Conservation (phyloP, 306 rosid species). For the Casuarina equisetifolia region DNA sequence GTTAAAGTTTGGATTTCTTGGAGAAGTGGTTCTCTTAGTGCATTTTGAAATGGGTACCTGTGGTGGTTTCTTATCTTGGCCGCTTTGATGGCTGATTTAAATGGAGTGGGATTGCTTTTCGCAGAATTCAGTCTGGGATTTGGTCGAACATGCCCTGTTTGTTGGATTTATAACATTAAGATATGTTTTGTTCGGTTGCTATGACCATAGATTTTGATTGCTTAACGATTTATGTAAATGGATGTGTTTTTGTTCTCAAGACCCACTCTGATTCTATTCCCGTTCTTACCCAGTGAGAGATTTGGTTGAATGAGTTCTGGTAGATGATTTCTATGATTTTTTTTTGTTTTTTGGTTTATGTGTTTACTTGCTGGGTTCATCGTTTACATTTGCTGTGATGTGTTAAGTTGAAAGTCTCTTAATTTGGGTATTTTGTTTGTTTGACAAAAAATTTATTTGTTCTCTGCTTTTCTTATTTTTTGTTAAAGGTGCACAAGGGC, state of each 20-base stretch:
- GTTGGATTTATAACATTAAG: conserved; percentile 13
- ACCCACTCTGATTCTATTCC: conserved; percentile 24
- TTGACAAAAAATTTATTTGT: conserved; percentile 6
- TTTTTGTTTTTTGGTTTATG: background rate
- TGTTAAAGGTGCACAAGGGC: background rate
- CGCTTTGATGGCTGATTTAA: conserved; percentile 20
- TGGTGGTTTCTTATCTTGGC: background rate
- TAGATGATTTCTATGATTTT: conserved; percentile 12
- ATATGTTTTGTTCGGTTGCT: conserved; percentile 23
- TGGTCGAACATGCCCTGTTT: conserved; percentile 8
- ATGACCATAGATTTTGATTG: background rate
- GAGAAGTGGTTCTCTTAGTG: conserved; percentile 13
- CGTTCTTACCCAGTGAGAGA: conserved; percentile 14
- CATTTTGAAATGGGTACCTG: conserved; percentile 19
- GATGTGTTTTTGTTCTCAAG: conserved; percentile 18
- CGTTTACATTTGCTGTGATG: background rate
- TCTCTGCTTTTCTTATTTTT: background rate
- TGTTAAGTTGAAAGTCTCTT: conserved; percentile 2
- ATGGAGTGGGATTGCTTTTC: conserved; percentile 19
- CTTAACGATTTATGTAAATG: conserved; percentile 19
- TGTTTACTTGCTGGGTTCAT: conserved; percentile 15
- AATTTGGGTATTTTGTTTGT: background rate
- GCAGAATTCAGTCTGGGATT: background rate
- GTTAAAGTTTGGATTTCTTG: conserved; percentile 5
- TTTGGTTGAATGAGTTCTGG: conserved; percentile 3